Base-by-base conservation (phyloP, 1,284 basidiomycete genomes). In the Ganoderma multipileum region DNA sequence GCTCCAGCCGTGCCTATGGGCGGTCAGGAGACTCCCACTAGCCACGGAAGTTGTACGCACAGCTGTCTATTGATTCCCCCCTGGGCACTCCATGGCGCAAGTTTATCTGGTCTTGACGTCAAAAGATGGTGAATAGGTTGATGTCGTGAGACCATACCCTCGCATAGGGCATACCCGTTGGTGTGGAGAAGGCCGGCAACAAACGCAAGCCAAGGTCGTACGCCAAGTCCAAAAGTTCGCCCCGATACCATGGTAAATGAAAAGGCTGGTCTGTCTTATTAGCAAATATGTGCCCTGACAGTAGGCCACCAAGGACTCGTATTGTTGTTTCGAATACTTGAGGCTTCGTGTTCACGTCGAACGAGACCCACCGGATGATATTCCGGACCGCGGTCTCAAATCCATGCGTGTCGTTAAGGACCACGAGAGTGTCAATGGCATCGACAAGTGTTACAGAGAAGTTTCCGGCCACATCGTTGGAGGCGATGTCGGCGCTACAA, bases 281-380 rank as follows among this genome's bases (percentile, higher is more conserved):
- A 47, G 94, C 92, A 82, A 94, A 92, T 76, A 93, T 86, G 75
- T 96, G 96, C 9, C 89, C 96, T 6, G 95, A 95, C 16, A 98
- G 80, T 57, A 98, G 85, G 3, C 95, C 95, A 5, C 97, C 96
- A 4, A 98, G 83, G 2, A 95, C 93, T 41, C 95, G 89, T 69
- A 97, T 97, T 2, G 93, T 97, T 20, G 93, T 93, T 82, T 96
- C 95, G 76, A 96, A 96, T 3, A 96, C 91, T 84, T 98, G 96
- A 44, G 95, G 95, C 81, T 90, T 94, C 39, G 94, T 94, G 79
- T 96, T 91, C 70, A 96, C 92, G 76, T 96, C 91, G 76, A 96
- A 96, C 2, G 89, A 91, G 57, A 96, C 94, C 84, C 86, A 89
- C 65, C 90, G 79, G 67, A 96, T 92, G 64, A 92, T 86, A 72